A percentile compares a stretch with the other conserved stretches of the same genome.
These are phyloP conservation scores for Colletotrichum coccodes DNA, from an alignment of 2,329 filamentous ascomycete genomes.

Conservation along the genomic window DNA sequence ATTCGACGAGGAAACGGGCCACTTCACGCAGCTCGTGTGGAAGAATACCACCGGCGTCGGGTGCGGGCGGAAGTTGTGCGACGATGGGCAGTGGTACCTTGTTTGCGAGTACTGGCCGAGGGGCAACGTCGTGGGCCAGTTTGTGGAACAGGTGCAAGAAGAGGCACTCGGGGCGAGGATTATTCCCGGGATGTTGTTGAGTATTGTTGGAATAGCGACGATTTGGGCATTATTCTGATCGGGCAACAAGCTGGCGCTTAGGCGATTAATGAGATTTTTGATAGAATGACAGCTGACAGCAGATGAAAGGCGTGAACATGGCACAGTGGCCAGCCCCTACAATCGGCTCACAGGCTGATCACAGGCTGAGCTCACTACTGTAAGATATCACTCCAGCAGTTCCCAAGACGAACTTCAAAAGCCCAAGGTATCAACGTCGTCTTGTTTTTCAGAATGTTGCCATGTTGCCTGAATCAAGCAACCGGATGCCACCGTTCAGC, in stretches of 20 bases:
- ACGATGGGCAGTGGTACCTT: slow-evolving; percentile 66
- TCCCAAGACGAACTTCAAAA: no score
- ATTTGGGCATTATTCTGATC: neutral
- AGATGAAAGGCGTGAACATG: neutral
- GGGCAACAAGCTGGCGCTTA: neutral
- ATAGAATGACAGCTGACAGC: neutral
- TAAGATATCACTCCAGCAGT: no score
- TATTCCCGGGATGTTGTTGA: neutral
- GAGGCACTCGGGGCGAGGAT: neutral
- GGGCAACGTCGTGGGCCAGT: slow-evolving; percentile 70
- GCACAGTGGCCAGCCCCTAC: no score
- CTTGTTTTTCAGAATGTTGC: no score
- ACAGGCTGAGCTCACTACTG: no score
- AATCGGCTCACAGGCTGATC: no score
- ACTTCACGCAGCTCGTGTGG: slow-evolving; percentile 82
- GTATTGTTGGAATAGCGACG: neutral
- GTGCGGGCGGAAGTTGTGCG: slow-evolving; percentile 50
- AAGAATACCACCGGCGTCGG: slow-evolving; percentile 69
- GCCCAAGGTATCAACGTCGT: no score
- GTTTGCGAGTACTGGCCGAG: slow-evolving; percentile 77
- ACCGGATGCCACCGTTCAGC: no score
- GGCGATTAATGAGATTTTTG: no score
- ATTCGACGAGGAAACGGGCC: slow-evolving; percentile 70
- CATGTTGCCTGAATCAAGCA: no score
- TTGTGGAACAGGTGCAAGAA: slow-evolving; percentile 44